phyloP scores from a whole-genome alignment of 176 grass and related monocot species.

The Guadua angustifolia region DNA sequence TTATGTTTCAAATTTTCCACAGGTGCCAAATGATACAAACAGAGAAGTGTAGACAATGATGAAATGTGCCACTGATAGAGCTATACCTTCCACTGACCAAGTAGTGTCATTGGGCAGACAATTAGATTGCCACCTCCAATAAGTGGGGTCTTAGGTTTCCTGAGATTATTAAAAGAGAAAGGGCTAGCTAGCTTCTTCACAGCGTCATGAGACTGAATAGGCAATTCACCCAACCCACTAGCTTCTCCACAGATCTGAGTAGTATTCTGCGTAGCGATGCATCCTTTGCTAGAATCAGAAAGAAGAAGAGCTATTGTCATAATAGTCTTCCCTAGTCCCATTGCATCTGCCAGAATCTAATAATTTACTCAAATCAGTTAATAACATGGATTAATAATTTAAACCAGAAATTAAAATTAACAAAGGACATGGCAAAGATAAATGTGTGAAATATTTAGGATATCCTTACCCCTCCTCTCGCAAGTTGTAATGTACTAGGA shows the following conservation, averaged over 20 bases:
- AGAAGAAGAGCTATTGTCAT: slow-evolving; percentile 98
- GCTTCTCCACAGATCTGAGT: slow-evolving; percentile 55
- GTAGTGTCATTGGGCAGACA: slow-evolving; percentile 92
- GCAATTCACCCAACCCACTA: slow-evolving; percentile 49
- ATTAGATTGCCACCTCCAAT: slow-evolving; percentile 85
- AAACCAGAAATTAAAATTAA: slow-evolving; percentile 23
- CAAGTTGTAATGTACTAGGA: slow-evolving; percentile 88
- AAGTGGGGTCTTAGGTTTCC: slow-evolving; percentile 63
- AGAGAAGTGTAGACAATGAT: slow-evolving; percentile 25
- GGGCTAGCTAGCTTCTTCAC: slow-evolving; percentile 71
- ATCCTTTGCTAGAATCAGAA: slow-evolving; percentile 73
- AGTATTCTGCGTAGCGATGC: slow-evolving; percentile 49
- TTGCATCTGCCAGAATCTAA: slow-evolving; percentile 98
- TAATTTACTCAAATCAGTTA: slow-evolving; percentile 46
- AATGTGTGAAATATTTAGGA: slow-evolving; percentile 35
- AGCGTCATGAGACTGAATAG: slow-evolving; percentile 47
- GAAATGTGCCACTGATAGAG: neutral
- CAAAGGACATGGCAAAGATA: slow-evolving; percentile 21
- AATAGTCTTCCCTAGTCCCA: slow-evolving; percentile 96
- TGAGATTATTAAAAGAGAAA: slow-evolving; percentile 72
- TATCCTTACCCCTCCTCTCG: slow-evolving; percentile 88
- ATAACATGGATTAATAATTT: neutral
- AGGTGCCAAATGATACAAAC: slow-evolving; percentile 30
- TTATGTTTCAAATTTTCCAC: slow-evolving; percentile 18
- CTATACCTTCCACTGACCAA: slow-evolving; percentile 98